These are phyloP conservation scores for Priceomyces haplophilus DNA, from an alignment of 805 yeast genomes.

Conservation along the genomic window DNA sequence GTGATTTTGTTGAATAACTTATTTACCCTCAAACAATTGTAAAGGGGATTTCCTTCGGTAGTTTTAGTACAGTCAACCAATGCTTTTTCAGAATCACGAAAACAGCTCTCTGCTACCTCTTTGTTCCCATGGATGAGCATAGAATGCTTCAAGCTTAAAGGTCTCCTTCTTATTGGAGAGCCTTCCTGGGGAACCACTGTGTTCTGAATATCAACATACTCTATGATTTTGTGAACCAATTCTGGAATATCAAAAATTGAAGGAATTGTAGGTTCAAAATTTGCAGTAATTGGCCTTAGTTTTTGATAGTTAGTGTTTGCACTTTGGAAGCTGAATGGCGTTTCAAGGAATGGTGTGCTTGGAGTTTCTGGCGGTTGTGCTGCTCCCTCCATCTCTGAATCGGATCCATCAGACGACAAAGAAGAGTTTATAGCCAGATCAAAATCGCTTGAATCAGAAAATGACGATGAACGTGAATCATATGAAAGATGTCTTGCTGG, in stretches of 20 bases:
- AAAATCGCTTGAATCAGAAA: constrained; percentile 3
- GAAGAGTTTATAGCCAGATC: constrained; percentile 12
- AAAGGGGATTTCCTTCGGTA: constrained; percentile 30
- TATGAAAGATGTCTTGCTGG: not conserved
- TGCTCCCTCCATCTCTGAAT: constrained; percentile 36
- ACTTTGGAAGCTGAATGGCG: constrained; percentile 1
- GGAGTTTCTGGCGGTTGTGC: constrained; percentile 30
- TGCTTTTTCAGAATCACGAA: constrained; percentile 15
- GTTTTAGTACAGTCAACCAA: constrained; percentile 3
- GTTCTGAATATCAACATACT: constrained; percentile 53
- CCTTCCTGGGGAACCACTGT: constrained; percentile 59
- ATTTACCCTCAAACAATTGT: constrained; percentile 67
- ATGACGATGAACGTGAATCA: constrained; percentile 2
- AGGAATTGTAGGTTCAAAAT: constrained; percentile 9
- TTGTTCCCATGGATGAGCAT: constrained; percentile 59
- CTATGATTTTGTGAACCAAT: constrained; percentile 58
- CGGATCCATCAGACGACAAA: constrained; percentile 21
- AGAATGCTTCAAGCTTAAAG: constrained; percentile 68
- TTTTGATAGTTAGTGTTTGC: not conserved
- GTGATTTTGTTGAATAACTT: constrained; percentile 61
- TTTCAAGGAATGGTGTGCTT: constrained; percentile 13
- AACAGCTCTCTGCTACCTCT: constrained; percentile 36
- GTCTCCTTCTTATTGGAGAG: constrained; percentile 61
- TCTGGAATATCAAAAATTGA: constrained; percentile 75
- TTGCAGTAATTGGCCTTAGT: not conserved